phyloP scores from a whole-genome alignment of 2,329 filamentous ascomycete genomes.

The Ampelomyces quisqualis region DNA sequence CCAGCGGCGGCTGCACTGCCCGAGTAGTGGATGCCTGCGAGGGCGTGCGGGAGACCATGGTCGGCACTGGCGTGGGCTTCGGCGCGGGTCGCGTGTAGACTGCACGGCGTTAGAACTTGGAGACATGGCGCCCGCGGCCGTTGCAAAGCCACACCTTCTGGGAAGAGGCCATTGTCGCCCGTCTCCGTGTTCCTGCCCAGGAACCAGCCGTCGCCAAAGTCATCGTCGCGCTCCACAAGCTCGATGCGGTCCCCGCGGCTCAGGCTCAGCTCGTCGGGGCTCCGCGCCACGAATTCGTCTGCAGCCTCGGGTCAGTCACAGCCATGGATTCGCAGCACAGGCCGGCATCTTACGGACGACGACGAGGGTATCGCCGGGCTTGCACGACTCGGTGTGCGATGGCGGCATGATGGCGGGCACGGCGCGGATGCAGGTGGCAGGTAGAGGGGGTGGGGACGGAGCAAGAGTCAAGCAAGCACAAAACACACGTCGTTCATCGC shows the following conservation, averaged over 20 bases:
- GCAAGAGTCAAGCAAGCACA: constrained; percentile 5
- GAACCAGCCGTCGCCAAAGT: constrained; percentile 88
- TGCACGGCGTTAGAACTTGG: constrained; percentile 40
- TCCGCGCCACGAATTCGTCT: constrained; percentile 93
- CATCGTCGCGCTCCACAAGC: constrained; percentile 80
- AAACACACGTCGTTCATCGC: constrained; percentile 23
- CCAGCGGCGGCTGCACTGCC: constrained; percentile 10
- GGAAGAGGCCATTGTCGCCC: constrained; percentile 75
- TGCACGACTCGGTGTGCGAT: constrained; percentile 52
- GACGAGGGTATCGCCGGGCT: constrained; percentile 65
- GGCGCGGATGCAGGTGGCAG: constrained; percentile 4
- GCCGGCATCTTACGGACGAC: constrained; percentile 65
- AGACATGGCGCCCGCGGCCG: background rate
- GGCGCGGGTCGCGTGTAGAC: constrained; percentile 64
- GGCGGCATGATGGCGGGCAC: constrained; percentile 30
- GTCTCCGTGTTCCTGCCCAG: constrained; percentile 72
- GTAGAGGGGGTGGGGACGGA: constrained; percentile 3
- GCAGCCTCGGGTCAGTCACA: constrained; percentile 12
- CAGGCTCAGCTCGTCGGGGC: constrained; percentile 88
- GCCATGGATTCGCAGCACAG: background rate
- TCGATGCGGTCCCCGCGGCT: constrained; percentile 81
- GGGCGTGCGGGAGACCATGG: constrained; percentile 33
- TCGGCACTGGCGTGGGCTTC: constrained; percentile 43
- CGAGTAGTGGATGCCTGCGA: constrained; percentile 27
- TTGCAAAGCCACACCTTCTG: constrained; percentile 66